phyloP scores from a whole-genome alignment of 1,139 yeast species.

The Taphrina populina region DNA sequence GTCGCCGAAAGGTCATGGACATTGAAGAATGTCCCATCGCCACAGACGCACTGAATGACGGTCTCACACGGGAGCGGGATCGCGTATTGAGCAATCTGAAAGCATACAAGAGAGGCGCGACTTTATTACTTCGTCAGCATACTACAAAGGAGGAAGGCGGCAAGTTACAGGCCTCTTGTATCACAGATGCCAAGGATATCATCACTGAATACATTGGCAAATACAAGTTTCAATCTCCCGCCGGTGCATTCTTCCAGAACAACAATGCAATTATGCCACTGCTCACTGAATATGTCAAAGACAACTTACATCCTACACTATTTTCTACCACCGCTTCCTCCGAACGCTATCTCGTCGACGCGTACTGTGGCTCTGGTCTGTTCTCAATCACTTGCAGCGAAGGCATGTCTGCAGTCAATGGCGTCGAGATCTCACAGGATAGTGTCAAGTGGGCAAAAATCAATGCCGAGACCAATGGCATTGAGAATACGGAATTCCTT shows the following conservation, averaged over 20 bases:
- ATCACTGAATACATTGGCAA: conserved; percentile 74
- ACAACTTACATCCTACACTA: conserved; percentile 62
- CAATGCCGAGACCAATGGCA: conserved; percentile 73
- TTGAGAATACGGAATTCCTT: conserved; percentile 75
- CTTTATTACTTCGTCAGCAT: conserved; percentile 78
- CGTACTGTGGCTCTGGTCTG: conserved; percentile 95
- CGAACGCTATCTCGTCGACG: conserved; percentile 72
- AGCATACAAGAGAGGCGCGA: conserved; percentile 75
- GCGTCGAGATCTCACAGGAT: conserved; percentile 92
- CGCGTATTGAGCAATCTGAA: conserved; percentile 54
- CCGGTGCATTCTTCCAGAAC: conserved; percentile 86
- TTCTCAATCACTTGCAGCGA: conserved; percentile 83
- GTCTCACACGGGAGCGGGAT: conserved; percentile 68
- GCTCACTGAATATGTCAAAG: conserved; percentile 76
- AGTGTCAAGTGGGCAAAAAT: conserved; percentile 81
- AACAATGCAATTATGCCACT: conserved; percentile 84
- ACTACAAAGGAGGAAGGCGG: conserved; percentile 48
- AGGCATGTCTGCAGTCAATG: conserved; percentile 77
- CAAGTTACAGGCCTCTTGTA: conserved; percentile 37
- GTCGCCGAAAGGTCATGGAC: conserved; percentile 77
- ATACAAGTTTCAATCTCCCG: conserved; percentile 77
- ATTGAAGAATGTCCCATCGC: conserved; percentile 94
- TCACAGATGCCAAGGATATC: conserved; percentile 70
- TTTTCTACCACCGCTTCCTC: no score
- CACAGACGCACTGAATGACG: conserved; percentile 70